These are phyloP conservation scores for Colletotrichum viniferum DNA, from an alignment of 2,329 filamentous ascomycete genomes.

Conservation along the genomic window DNA sequence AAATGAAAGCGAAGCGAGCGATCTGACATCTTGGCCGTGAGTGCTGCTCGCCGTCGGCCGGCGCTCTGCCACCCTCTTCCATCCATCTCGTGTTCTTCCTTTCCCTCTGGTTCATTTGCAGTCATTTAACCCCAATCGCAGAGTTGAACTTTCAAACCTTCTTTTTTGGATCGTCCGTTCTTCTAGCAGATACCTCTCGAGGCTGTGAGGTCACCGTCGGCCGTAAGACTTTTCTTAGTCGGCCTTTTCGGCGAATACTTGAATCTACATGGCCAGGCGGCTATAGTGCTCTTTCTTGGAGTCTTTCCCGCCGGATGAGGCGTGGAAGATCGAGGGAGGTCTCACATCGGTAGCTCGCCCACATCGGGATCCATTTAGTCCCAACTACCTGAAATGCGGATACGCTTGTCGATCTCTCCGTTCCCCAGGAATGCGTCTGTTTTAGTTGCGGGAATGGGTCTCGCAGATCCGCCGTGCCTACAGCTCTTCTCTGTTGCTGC, in stretches of 20 bases:
- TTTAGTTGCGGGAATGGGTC: background rate
- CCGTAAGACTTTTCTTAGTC: background rate
- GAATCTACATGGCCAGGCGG: background rate
- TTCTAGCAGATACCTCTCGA: background rate
- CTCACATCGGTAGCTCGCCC: background rate
- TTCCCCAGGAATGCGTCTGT: background rate
- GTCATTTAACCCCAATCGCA: background rate
- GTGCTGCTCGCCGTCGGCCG: background rate
- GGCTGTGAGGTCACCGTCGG: background rate
- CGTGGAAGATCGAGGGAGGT: background rate
- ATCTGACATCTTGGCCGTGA: background rate
- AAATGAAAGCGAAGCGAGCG: background rate
- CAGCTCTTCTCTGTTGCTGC: background rate
- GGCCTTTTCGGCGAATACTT: background rate
- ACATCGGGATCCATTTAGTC: background rate
- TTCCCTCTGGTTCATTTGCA: background rate
- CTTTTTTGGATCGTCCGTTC: background rate
- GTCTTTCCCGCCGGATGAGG: background rate
- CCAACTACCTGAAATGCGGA: background rate
- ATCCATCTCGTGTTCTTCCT: background rate
- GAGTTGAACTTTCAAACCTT: background rate
- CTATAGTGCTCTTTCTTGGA: background rate
- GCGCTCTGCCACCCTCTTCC: background rate
- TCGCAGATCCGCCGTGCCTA: background rate
- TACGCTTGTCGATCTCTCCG: background rate